Evolutionary conservation across 1,284 basidiomycete genomes (phyloP), one percentile per base, ranked within the genome.

Genomic region (Rhodotorula sp.): DNA sequence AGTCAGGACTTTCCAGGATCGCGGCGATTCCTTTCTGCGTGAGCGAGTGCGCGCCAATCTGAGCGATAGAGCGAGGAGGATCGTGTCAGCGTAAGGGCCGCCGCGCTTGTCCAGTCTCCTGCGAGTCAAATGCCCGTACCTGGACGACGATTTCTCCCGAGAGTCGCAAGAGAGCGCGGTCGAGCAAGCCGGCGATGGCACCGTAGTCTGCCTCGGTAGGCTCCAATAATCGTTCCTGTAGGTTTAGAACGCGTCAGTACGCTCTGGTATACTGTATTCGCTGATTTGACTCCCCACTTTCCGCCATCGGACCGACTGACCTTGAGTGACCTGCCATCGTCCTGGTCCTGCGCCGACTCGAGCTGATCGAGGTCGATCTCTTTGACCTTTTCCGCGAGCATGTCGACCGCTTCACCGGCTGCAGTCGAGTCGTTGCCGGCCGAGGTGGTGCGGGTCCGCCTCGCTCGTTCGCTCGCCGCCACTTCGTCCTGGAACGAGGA

Each of bases 1-100:
- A 21, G 49, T 74, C 73, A 56, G 73, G 73, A 16, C 47, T n/a
- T 12, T 78, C 78, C 58, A 76, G 66, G 43, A 79, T 57, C n/a
- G 77, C 68, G 5, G 60, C 57, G 46, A 76, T 57, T 20, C 67
- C 68, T 10, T 62, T 59, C 18, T 61, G 57, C 0, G 47, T n/a
- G 48, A 70, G 67, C 14, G 54, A 65, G 34, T 47, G 39, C 18
- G 43, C 5, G 26, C 43, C 54, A 34, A 64, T 21, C 62, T 64
- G 34, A 0, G 20, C 1, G 20, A 2, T 21, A 4, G 6, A 16
- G 29, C 2, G 7, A 5, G 39, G 1, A 18, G 31, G 34, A 21
- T 43, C 16, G 12, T 59, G 23, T n/a, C 12, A 59, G 7, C 12
- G 57, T n/a, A 46, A 15, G 39, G 39, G 10, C 16, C 20, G n/a